phyloP scores from a whole-genome alignment of 2,329 filamentous ascomycete genomes.

The Curvularia verruculosa region DNA sequence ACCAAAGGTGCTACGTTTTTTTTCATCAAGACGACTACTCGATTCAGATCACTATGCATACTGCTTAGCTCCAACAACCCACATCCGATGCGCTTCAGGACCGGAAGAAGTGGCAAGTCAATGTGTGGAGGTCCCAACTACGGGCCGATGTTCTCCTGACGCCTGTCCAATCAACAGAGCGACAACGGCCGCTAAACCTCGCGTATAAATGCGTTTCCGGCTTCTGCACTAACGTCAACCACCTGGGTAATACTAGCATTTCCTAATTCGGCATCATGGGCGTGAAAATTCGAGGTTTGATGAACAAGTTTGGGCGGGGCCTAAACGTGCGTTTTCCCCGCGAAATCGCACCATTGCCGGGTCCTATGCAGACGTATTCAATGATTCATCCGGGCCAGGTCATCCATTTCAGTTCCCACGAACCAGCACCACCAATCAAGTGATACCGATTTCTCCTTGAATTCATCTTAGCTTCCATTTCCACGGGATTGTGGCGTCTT shows the following conservation, averaged over 20 bases:
- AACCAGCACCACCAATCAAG: slow-evolving; percentile 3
- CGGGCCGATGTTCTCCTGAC: slow-evolving; percentile 10
- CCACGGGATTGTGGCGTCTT: slow-evolving; percentile 31
- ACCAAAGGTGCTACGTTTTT: background rate
- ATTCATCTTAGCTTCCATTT: slow-evolving; percentile 9
- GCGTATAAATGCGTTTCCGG: slow-evolving; percentile 24
- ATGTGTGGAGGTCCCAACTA: slow-evolving; percentile 5
- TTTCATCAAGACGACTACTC: background rate
- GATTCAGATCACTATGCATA: background rate
- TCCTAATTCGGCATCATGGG: slow-evolving; percentile 10
- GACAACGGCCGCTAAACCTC: slow-evolving; percentile 7
- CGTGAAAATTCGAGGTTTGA: slow-evolving; percentile 1
- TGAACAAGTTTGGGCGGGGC: slow-evolving; percentile 1
- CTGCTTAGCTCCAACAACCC: slow-evolving; percentile 3
- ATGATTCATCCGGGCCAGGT: slow-evolving; percentile 15
- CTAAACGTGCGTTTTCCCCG: slow-evolving; percentile 3
- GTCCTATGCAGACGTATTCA: background rate
- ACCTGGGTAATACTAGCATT: slow-evolving; percentile 13
- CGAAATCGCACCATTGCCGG: slow-evolving; percentile 1
- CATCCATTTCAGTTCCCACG: slow-evolving; percentile 6
- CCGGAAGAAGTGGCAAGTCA: slow-evolving; percentile 22
- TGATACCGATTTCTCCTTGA: background rate
- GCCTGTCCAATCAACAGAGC: slow-evolving; percentile 16
- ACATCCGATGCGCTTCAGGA: background rate
- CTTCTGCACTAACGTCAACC: slow-evolving; percentile 1